Base-by-base conservation (phyloP, 129 eudicot species). In the Pulicaria dysenterica region DNA sequence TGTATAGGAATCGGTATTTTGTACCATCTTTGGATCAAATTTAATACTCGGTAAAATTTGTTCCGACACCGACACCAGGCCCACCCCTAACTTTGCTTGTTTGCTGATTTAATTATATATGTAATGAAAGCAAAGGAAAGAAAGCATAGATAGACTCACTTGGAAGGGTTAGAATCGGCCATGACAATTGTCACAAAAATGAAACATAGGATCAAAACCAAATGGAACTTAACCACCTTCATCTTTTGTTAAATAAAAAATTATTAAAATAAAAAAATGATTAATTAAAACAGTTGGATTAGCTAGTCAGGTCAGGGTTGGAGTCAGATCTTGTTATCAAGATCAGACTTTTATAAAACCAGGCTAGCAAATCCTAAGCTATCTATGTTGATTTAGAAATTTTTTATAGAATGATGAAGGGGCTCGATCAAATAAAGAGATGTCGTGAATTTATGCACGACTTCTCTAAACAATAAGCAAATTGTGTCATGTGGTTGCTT, bases 331-430 rank as follows among this genome's bases (percentile, higher is more conserved):
- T 77, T 70, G 72, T 50, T 61, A 11, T 51, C 67, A 77, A 77
- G 72, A 77, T 69, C 82, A 13, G 34, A 67, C 75, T 76, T 68
- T 56, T 68, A 58, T 77, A 39, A 77, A 77, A 77, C 82, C 82
- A 40, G 67, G 77, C 82, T 77, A 77, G 77, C 82, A 63, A 77
- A 77, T 66, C 77, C 77, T 62, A 40, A 3, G 43, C 42, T 70
- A 16, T 16, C 42, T 70, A 16, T 16, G 49, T 50, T 61, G 38
- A 40, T 74, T 64, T n/a, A 54, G 12, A 65, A 76, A 56, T 39
- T 6, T 14, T 24, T 7, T 47, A 39, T 34, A 61, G 42, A 36
- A 13, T 54, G 77, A 77, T 77, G 82, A 72, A 41, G 72, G 70
- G 72, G 40, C 24, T 50, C 17, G 75, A 77, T 61, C 10, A 16